Percentiles rank a stretch among this genome's conserved stretches.
phyloP scores from a whole-genome alignment of 208 protist species.

The Wallacemonas sp. region DNA sequence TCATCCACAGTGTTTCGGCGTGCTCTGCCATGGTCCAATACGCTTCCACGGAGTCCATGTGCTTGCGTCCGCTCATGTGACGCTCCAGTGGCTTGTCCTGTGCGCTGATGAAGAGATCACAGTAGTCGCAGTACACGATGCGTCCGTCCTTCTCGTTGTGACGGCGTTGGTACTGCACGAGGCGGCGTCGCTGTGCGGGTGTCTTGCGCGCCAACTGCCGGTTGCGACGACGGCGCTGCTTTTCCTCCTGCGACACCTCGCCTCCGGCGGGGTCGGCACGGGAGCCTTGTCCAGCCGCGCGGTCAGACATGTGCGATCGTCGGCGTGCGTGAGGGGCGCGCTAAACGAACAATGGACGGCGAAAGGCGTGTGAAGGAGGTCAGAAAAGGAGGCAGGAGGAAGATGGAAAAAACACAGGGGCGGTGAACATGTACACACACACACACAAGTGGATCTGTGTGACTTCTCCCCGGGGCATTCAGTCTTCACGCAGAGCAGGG shows the following conservation, averaged over 20 bases:
- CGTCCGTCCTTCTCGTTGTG: conserved; percentile 83
- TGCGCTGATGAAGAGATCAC: conserved; percentile 78
- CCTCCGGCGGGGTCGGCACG: background rate
- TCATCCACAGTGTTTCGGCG: conserved; percentile 54
- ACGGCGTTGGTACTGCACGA: conserved; percentile 62
- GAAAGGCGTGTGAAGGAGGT: too few species aligned
- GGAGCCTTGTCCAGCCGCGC: background rate
- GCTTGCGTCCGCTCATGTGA: conserved; percentile 56
- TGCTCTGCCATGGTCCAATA: conserved; percentile 63
- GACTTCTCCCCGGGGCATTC: too few species aligned
- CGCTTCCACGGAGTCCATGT: conserved; percentile 61
- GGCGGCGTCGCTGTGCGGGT: conserved; percentile 50
- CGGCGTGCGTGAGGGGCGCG: background rate
- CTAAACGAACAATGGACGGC: background rate
- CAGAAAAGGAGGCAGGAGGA: too few species aligned
- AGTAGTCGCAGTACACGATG: conserved; percentile 87
- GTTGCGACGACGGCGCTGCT: conserved; percentile 29
- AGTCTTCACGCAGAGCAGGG: too few species aligned
- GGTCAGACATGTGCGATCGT: background rate
- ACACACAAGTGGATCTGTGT: too few species aligned
- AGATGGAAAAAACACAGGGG: too few species aligned
- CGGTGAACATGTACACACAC: too few species aligned
- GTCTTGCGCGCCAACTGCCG: conserved; percentile 45
- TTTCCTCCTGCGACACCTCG: conserved; percentile 31
- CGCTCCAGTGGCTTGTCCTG: conserved; percentile 30